Evolutionary conservation across 768 basidiomycete species (phyloP).

Genomic region (Termitomyces sp.): DNA sequence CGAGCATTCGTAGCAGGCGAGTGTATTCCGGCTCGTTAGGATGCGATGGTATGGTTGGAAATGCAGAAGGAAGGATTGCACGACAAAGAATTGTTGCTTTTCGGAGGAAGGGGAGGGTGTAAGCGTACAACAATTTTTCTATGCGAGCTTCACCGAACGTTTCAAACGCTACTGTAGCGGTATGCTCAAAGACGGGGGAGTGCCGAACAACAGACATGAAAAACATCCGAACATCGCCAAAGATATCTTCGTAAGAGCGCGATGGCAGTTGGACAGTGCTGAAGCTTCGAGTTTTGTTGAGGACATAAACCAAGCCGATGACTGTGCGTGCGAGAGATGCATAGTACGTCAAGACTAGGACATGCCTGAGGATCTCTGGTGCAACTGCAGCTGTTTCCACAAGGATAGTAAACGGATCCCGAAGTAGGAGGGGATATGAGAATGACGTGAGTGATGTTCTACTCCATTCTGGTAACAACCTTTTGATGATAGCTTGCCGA

Average conservation of each 20-base stretch:
- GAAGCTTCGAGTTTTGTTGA: slow-evolving; percentile 65
- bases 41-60: slow-evolving; percentile 42
- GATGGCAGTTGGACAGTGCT: slow-evolving; percentile 36
- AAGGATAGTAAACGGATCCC: slow-evolving; percentile 87
- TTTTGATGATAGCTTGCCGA: slow-evolving; percentile 83
- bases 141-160: slow-evolving; percentile 81
- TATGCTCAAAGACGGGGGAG: slow-evolving; percentile 83
- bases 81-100: slow-evolving; percentile 82
- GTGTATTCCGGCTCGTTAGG: slow-evolving; percentile 60
- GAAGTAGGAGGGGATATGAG: slow-evolving; percentile 78
- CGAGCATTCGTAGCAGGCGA: slow-evolving; percentile 68
- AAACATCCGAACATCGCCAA: slow-evolving; percentile 84
- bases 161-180: slow-evolving; percentile 72
- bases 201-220: slow-evolving; percentile 90
- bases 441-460: slow-evolving; percentile 78
- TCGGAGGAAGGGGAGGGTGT: slow-evolving; percentile 90
- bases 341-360: slow-evolving; percentile 87
- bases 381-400: slow-evolving; percentile 88
- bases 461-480: slow-evolving; percentile 89
- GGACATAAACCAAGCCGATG: slow-evolving; percentile 77
- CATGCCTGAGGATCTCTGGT: slow-evolving; percentile 85
- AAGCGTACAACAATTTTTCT: slow-evolving; percentile 80
- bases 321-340: slow-evolving; percentile 83
- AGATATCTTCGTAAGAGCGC: slow-evolving; percentile 63
- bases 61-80: slow-evolving; percentile 61